Evolutionary conservation across 2,329 filamentous ascomycete species (phyloP).

Genomic region (Colletotrichum caudatum): DNA sequence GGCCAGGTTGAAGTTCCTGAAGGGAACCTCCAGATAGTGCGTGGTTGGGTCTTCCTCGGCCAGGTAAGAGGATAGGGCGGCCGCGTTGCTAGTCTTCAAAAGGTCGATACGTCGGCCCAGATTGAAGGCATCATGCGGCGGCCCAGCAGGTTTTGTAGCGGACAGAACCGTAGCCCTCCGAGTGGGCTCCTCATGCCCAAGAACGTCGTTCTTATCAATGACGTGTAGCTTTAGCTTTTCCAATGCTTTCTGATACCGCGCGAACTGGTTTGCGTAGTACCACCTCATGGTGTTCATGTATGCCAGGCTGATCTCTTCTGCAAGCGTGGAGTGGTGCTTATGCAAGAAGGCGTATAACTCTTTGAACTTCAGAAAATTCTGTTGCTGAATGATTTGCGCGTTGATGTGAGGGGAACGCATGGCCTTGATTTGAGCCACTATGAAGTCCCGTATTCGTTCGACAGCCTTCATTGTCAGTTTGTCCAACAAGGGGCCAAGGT

Average conservation of each 20-base stretch:
- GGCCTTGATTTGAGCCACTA: constrained; percentile 94
- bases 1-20: constrained; percentile 94
- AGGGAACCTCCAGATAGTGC: constrained; percentile 91
- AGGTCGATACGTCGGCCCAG: constrained; percentile 88
- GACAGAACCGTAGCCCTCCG: constrained; percentile 73
- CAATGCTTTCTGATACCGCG: constrained; percentile 85
- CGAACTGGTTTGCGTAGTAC: constrained; percentile 96
- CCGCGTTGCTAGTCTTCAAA: constrained; percentile 77
- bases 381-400: constrained; percentile 95
- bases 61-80: constrained; percentile 86
- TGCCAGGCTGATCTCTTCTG: constrained; percentile 89
- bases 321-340: constrained; percentile 83
- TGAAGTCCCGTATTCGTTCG: constrained; percentile 92
- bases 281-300: constrained; percentile 99
- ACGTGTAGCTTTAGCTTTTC: constrained; percentile 86
- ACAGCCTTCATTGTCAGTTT: constrained; percentile 86
- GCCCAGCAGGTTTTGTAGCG: constrained; percentile 62
- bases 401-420: constrained; percentile 96
- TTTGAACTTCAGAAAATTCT: constrained; percentile 88
- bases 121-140: constrained; percentile 87
- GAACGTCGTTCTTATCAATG: constrained; percentile 84
- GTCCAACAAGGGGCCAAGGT: constrained; percentile 86
- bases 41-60: constrained; percentile 89
- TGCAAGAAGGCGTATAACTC: constrained; percentile 89
- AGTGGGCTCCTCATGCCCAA: constrained; percentile 81